Evolutionary conservation across 176 grass and related monocot species (phyloP).

Genomic region (Zoysia japonica): DNA sequence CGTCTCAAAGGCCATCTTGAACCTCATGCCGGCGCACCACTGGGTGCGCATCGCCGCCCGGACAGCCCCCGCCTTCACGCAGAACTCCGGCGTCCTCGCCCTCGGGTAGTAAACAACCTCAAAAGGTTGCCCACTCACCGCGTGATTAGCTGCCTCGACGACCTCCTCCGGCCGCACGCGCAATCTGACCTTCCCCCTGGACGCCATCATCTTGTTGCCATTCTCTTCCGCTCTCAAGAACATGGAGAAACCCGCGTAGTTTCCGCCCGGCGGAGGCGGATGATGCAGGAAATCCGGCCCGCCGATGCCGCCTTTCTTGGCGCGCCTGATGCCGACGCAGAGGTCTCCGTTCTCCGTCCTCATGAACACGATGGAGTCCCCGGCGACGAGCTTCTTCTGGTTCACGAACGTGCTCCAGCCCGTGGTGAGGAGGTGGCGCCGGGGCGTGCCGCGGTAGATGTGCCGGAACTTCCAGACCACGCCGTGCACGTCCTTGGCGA

Average conservation of each 20-base stretch:
- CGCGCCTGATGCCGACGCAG: conserved; percentile 91
- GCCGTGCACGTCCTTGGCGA: conserved; percentile 96
- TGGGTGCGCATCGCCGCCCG: conserved; percentile 66
- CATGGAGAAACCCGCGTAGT: conserved; percentile 64
- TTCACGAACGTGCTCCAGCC: conserved; percentile 99
- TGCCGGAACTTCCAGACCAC: conserved; percentile 97
- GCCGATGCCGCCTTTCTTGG: conserved; percentile 72
- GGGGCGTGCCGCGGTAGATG: conserved; percentile 91
- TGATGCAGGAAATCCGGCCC: conserved; percentile 36
- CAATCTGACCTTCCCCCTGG: conserved; percentile 47
- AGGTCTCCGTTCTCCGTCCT: conserved; percentile 81
- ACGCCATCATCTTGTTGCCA: conserved; percentile 31
- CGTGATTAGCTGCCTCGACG: conserved; percentile 63
- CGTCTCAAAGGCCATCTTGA: conserved; percentile 98
- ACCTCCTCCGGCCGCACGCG: conserved; percentile 75
- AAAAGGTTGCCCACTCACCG: conserved; percentile 60
- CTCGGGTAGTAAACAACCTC: conserved; percentile 86
- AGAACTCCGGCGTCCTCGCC: conserved; percentile 87
- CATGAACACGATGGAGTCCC: conserved; percentile 99
- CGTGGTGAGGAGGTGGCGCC: conserved; percentile 90
- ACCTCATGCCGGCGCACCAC: conserved; percentile 84
- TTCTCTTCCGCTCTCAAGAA: conserved; percentile 68
- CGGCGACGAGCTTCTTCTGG: conserved; percentile 97
- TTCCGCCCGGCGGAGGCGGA: conserved; percentile 12
- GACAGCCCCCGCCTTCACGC: conserved; percentile 59